A percentile compares a stretch with the other conserved stretches of the same genome.
phyloP scores from a whole-genome alignment of 108 stramenopile species.

The Bacterosira constricta region DNA sequence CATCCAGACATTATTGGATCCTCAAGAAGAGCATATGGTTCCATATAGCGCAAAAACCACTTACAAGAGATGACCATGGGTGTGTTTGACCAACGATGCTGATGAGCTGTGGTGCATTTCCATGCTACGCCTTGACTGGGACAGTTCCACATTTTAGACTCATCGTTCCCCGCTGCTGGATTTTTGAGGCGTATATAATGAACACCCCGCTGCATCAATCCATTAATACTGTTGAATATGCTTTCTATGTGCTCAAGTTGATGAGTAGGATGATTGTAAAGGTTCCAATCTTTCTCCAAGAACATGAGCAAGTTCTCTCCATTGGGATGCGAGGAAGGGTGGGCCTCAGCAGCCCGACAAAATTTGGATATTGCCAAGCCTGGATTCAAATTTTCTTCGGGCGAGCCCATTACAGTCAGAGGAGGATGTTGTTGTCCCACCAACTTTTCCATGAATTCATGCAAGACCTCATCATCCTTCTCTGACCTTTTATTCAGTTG shows the following conservation, averaged over 20 bases:
- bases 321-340: not conserved
- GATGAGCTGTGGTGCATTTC: not conserved
- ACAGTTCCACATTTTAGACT: not conserved
- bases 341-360: conserved; percentile 2
- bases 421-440: not conserved
- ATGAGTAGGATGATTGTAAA: not conserved
- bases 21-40: conserved; percentile 4
- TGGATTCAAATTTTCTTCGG: conserved; percentile 10
- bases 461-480: not conserved
- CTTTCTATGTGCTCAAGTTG: not conserved
- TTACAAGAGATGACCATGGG: conserved; percentile 1
- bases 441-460: not conserved
- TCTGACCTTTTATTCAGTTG: not conserved
- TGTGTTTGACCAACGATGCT: conserved; percentile 8
- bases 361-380: conserved; percentile 2
- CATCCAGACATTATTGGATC: conserved; percentile 13
- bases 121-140: conserved; percentile 1
- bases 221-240: not conserved
- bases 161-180: not conserved
- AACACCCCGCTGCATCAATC: conserved; percentile 1
- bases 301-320: conserved; percentile 3
- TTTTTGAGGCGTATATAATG: not conserved
- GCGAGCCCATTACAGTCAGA: not conserved
- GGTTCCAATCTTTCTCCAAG: conserved; percentile 10
- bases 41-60: conserved; percentile 12